A percentile compares a stretch with the other conserved stretches of the same genome.
phyloP scores from a whole-genome alignment of 2,329 filamentous ascomycete genomes.

The Penicillium polonicum region DNA sequence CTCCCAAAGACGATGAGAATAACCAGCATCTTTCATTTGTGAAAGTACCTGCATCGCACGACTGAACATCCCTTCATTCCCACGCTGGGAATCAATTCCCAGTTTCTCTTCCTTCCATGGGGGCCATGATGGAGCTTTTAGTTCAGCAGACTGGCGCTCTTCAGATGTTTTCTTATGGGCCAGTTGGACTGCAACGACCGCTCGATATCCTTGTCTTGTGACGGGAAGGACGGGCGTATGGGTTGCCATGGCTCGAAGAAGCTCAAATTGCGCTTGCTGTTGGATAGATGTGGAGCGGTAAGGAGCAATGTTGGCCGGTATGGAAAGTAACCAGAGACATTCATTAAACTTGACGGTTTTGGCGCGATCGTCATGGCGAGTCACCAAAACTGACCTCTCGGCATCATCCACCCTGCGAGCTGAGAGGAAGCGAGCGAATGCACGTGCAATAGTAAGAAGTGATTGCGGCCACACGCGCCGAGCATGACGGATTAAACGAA shows the following conservation, averaged over 20 bases:
- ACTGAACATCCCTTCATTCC: conserved; percentile 56
- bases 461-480: conserved; percentile 50
- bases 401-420: conserved; percentile 6
- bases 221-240: conserved; percentile 55
- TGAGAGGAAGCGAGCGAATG: conserved; percentile 39
- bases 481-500: conserved; percentile 53
- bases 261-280: conserved; percentile 57
- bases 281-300: conserved; percentile 51
- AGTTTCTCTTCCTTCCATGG: conserved; percentile 64
- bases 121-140: conserved; percentile 63
- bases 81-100: conserved; percentile 59
- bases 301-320: conserved; percentile 50
- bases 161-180: conserved; percentile 55
- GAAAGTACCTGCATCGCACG: conserved; percentile 56
- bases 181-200: conserved; percentile 56
- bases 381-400: conserved; percentile 2
- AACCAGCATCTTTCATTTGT: conserved; percentile 61
- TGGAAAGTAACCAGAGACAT: conserved; percentile 49
- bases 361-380: conserved; percentile 20
- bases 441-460: conserved; percentile 43
- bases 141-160: conserved; percentile 58
- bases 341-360: conserved; percentile 50
- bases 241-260: conserved; percentile 58
- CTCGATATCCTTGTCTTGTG: conserved; percentile 58
- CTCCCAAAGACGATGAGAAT: conserved; percentile 53